Evolutionary conservation across 768 basidiomycete genomes (phyloP).

Genomic region (Suillus ampliporus): DNA sequence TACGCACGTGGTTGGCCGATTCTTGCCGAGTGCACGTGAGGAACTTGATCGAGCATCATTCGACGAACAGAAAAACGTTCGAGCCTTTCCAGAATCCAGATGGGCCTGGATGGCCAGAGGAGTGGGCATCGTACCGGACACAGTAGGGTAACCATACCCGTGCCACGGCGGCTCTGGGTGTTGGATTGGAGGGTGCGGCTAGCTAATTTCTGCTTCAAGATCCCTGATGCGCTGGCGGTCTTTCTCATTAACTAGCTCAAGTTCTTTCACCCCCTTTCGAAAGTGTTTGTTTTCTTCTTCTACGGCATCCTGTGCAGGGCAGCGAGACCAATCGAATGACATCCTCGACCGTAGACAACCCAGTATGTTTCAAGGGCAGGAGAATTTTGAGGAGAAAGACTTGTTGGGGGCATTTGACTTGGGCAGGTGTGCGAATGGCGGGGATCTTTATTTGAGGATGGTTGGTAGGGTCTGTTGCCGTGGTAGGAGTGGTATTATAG

Average conservation of each 20-base stretch:
- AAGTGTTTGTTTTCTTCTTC: conserved; percentile 62
- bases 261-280: conserved; percentile 61
- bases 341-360: conserved; percentile 31
- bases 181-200: conserved; percentile 24
- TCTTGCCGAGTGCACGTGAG: too few relatives aligned
- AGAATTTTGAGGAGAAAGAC: conserved; percentile 3
- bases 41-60: conserved; percentile 44
- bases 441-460: conserved; percentile 18
- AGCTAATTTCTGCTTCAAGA: conserved; percentile 53
- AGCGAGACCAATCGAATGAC: conserved; percentile 32
- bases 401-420: conserved; percentile 15
- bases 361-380: neutral
- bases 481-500: conserved; percentile 26
- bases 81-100: conserved; percentile 72
- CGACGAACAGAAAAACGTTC: conserved; percentile 80
- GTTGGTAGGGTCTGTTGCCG: conserved; percentile 26
- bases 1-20: too few relatives aligned
- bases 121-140: conserved; percentile 37
- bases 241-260: conserved; percentile 64
- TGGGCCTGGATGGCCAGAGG: conserved; percentile 52
- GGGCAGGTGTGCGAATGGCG: conserved; percentile 11
- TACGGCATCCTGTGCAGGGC: conserved; percentile 28
- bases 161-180: conserved; percentile 25
- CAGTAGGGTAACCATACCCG: conserved; percentile 23
- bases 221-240: conserved; percentile 52